These are phyloP conservation scores for Claviceps spartinae DNA, from an alignment of 2,329 filamentous ascomycete genomes.

Conservation along the genomic window DNA sequence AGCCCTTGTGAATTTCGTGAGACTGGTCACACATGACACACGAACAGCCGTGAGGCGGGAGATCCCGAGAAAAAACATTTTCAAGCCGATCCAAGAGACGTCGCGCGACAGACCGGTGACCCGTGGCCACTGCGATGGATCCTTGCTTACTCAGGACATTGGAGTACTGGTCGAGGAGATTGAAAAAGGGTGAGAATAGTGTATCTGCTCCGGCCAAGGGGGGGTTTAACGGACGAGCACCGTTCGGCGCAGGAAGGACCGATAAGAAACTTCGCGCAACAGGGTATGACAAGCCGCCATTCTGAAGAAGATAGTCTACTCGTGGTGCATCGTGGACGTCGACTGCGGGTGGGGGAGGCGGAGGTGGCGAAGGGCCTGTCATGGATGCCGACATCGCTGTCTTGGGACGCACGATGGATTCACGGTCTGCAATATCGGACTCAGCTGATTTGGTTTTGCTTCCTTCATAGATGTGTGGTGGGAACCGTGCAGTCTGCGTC, in stretches of 20 bases:
- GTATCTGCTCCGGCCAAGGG: slow-evolving; percentile 55
- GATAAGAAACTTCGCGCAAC: slow-evolving; percentile 63
- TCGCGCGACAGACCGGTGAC: slow-evolving; percentile 87
- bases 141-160: slow-evolving; percentile 71
- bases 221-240: slow-evolving; percentile 45
- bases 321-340: slow-evolving; percentile 59
- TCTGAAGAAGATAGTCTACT: slow-evolving; percentile 83
- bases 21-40: slow-evolving; percentile 68
- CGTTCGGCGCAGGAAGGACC: slow-evolving; percentile 43
- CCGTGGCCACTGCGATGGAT: slow-evolving; percentile 86
- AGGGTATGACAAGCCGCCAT: slow-evolving; percentile 63
- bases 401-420: slow-evolving; percentile 19
- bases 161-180: slow-evolving; percentile 74
- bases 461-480: slow-evolving; percentile 28
- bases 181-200: slow-evolving; percentile 72
- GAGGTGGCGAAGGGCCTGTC: slow-evolving; percentile 26
- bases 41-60: slow-evolving; percentile 71
- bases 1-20: slow-evolving; percentile 51
- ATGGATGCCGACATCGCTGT: slow-evolving; percentile 25
- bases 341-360: slow-evolving; percentile 52
- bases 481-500: slow-evolving; percentile 39
- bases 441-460: slow-evolving; percentile 21
- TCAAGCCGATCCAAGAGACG: slow-evolving; percentile 80
- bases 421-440: slow-evolving; percentile 22
- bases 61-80: slow-evolving; percentile 84